A percentile compares a stretch with the other conserved stretches of the same genome.
Evolutionary conservation across 768 basidiomycete genomes (phyloP).

Genomic region (Lentinula lateritia): DNA sequence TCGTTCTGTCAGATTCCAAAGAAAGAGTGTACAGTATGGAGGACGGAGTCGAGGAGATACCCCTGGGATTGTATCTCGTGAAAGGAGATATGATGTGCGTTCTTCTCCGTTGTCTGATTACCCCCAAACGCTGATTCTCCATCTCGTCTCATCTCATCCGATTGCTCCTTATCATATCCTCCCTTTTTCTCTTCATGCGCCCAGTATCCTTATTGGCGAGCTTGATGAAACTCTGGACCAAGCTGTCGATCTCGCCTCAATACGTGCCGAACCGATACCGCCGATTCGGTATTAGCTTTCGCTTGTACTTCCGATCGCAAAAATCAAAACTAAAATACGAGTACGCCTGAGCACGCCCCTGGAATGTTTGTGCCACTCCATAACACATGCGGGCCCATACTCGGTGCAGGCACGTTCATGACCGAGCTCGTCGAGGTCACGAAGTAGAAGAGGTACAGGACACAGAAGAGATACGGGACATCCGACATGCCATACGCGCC

Average conservation of each 20-base stretch:
- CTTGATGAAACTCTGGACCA: constrained; percentile 79
- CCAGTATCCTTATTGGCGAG: constrained; percentile 76
- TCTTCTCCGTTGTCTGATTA: constrained; percentile 14
- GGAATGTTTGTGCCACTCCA: neutral
- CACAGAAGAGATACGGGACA: neutral
- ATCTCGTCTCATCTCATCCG: neutral
- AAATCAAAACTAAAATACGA: neutral
- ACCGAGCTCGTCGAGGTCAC: neutral
- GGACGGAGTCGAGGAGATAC: constrained; percentile 90
- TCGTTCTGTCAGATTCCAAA: constrained; percentile 90
- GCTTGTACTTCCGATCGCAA: neutral
- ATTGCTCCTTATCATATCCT: constrained; percentile 2
- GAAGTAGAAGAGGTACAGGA: neutral
- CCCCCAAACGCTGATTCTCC: neutral
- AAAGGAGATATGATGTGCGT: constrained; percentile 98
- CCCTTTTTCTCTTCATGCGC: neutral
- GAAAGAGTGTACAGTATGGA: constrained; percentile 92
- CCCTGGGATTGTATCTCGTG: constrained; percentile 92
- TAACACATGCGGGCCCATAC: neutral
- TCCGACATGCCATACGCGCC: neutral
- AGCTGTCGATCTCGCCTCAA: constrained; percentile 64
- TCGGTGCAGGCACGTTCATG: neutral
- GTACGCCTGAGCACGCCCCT: neutral
- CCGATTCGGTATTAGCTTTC: constrained; percentile 65
- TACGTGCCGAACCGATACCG: constrained; percentile 85